phyloP scores from a whole-genome alignment of 2,329 filamentous ascomycete genomes.

The Cordyceps cateniannulata region DNA sequence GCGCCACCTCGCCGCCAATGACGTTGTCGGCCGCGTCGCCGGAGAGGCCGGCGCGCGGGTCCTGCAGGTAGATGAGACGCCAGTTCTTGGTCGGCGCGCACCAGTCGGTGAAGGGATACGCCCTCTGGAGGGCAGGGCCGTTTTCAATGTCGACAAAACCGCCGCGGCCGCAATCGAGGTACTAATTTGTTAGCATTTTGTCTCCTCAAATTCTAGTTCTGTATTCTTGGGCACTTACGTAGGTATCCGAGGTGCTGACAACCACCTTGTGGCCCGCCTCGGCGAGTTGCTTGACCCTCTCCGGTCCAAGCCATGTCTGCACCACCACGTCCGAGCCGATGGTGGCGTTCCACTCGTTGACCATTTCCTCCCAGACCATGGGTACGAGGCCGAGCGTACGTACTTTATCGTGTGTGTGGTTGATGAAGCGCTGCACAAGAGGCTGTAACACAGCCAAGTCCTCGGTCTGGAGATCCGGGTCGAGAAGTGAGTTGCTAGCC shows the following conservation, averaged over 20 bases:
- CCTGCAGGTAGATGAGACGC: constrained; percentile 73
- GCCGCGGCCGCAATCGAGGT: constrained; percentile 77
- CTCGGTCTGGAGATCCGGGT: constrained; percentile 65
- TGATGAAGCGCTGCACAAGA: constrained; percentile 70
- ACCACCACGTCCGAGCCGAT: constrained; percentile 66
- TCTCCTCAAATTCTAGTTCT: too few species aligned
- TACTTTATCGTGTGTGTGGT: constrained; percentile 61
- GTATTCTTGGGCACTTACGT: constrained; percentile 43
- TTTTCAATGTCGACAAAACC: constrained; percentile 69
- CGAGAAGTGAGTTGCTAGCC: constrained; percentile 64
- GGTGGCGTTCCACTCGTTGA: constrained; percentile 69
- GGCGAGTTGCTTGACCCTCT: constrained; percentile 54
- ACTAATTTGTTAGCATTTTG: constrained; percentile 40
- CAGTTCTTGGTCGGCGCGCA: constrained; percentile 76
- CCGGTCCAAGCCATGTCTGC: constrained; percentile 68
- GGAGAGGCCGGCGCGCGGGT: constrained; percentile 62
- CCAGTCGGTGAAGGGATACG: constrained; percentile 73
- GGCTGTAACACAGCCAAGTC: constrained; percentile 59
- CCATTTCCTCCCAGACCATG: constrained; percentile 85
- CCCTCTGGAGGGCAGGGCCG: constrained; percentile 41
- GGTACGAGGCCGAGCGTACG: constrained; percentile 59
- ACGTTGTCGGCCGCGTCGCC: constrained; percentile 58
- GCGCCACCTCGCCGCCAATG: constrained; percentile 72
- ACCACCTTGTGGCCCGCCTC: constrained; percentile 63
- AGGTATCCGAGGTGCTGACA: constrained; percentile 70